Percentiles rank a stretch among this genome's conserved stretches.
These are phyloP conservation scores for Penicillium corylophilum DNA, from an alignment of 2,329 filamentous ascomycete species.

Conservation along the genomic window DNA sequence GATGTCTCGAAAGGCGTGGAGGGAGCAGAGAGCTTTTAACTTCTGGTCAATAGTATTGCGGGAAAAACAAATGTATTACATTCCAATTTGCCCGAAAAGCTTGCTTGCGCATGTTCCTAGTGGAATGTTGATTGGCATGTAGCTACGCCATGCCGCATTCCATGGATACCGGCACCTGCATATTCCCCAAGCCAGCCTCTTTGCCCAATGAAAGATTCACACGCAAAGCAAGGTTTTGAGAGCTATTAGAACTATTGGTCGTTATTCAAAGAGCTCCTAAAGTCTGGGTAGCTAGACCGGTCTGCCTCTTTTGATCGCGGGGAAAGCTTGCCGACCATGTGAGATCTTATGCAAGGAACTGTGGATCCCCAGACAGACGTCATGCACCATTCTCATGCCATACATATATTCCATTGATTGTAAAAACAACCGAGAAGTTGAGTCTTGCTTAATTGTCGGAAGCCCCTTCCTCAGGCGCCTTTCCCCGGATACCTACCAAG, in stretches of 20 bases:
- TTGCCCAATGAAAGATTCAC: neutral
- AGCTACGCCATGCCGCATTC: conserved; percentile 14
- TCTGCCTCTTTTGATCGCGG: neutral
- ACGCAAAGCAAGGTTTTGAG: neutral
- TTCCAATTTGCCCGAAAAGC: conserved; percentile 11
- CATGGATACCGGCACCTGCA: neutral
- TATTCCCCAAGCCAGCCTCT: neutral
- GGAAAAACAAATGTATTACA: conserved; percentile 5
- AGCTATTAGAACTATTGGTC: neutral
- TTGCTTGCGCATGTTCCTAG: conserved; percentile 9
- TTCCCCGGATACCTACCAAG: too few species aligned
- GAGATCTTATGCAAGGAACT: neutral
- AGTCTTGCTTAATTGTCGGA: neutral
- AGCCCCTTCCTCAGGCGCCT: too few species aligned
- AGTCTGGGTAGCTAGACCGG: neutral
- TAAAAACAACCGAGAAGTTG: neutral
- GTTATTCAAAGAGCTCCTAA: neutral
- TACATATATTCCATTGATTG: neutral
- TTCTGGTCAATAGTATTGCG: neutral
- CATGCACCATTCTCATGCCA: neutral
- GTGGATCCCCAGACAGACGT: neutral
- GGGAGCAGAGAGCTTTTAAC: neutral
- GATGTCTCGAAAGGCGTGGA: neutral
- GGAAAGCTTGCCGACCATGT: neutral
- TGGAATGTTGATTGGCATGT: conserved; percentile 14